Evolutionary conservation across 2,329 filamentous ascomycete species (phyloP).

Genomic region (Plectosphaerella sp.): DNA sequence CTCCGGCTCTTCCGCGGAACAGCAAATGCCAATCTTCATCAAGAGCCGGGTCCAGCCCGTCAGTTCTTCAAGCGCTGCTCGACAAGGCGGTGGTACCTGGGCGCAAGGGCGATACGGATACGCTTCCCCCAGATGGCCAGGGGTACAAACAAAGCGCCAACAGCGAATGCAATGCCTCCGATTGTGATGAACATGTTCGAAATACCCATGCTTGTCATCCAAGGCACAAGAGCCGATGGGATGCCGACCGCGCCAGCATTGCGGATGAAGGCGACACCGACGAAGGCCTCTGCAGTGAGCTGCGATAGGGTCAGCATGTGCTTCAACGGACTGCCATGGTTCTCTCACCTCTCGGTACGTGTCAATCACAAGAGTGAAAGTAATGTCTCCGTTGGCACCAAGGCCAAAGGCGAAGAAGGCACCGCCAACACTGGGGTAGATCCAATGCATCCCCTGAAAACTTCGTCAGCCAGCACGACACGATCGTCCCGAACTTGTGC

Average conservation of each 20-base stretch:
- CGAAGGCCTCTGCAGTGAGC: conserved; percentile 22
- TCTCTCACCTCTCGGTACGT: conserved; percentile 27
- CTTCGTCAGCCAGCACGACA: not conserved
- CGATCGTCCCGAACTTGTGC: not conserved
- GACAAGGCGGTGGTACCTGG: conserved; percentile 7
- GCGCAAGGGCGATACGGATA: conserved; percentile 13
- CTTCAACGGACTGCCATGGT: not conserved
- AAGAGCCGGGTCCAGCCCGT: too few species aligned
- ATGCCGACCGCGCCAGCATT: conserved; percentile 22
- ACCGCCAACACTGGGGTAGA: conserved; percentile 26
- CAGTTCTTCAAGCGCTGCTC: conserved; percentile 4
- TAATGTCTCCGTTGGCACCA: conserved; percentile 25
- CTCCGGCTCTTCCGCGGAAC: too few species aligned
- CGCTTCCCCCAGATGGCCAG: conserved; percentile 26
- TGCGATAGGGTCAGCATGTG: conserved; percentile 3
- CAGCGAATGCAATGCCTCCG: conserved; percentile 15
- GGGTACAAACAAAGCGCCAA: conserved; percentile 19
- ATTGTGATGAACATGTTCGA: conserved; percentile 21
- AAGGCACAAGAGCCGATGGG: conserved; percentile 21
- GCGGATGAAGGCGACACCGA: conserved; percentile 24
- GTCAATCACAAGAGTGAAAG: conserved; percentile 27
- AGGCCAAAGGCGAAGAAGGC: conserved; percentile 31
- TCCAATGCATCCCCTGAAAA: conserved; percentile 31
- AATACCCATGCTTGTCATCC: conserved; percentile 24
- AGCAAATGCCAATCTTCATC: too few species aligned